Base-by-base conservation (phyloP, 768 basidiomycete species). In the Collybia sordida region DNA sequence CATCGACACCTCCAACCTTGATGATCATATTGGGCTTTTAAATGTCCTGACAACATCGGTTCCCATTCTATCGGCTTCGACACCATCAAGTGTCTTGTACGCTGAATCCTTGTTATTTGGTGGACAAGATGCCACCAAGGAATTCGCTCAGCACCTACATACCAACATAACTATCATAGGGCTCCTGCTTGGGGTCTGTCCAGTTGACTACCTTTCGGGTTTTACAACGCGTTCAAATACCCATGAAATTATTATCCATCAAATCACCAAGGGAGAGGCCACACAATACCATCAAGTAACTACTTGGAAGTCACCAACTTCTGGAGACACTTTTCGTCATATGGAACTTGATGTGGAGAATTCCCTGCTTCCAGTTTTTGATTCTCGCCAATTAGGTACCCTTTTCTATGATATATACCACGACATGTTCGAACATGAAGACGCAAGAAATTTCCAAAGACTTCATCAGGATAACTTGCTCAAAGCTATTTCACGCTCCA, bases 1-100 rank as follows among this genome's bases (percentile, higher is more conserved):
- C 43, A 69, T 74, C 38, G 72, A 75, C 22, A 71, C 74, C 2
- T 74, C 73, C 6, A 74, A 74, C 52, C 54, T 75, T 7, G 52
- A 51, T 27, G 74, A 74, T 46, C 65, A 70, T 45, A 47, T 74
- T 14, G 74, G 71, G 1, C 50, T 73, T 12, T 51, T 74, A n/a
- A 75, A 74, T 52, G 52, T 73, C 37, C 58, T 76, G 18, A 54
- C 68, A 34, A 46, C 63, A 1, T 46, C 65, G 0, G 44, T 61
- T 6, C 72, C 72, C 15, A 42, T 73, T 8, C 59, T 73, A 7
- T 49, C 48, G 6, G 15, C 38, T 7, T 49, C 40, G n/a, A 34
- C 42, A 15, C 17, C 38, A 44, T 23, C 54, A 25, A 17, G 23
- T 18, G 63, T 67, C 6, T 47, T 75, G 2, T 67, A 70, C 48